These are phyloP conservation scores for Prinsepia uniflora DNA, from an alignment of 306 rosid species.

Conservation along the genomic window DNA sequence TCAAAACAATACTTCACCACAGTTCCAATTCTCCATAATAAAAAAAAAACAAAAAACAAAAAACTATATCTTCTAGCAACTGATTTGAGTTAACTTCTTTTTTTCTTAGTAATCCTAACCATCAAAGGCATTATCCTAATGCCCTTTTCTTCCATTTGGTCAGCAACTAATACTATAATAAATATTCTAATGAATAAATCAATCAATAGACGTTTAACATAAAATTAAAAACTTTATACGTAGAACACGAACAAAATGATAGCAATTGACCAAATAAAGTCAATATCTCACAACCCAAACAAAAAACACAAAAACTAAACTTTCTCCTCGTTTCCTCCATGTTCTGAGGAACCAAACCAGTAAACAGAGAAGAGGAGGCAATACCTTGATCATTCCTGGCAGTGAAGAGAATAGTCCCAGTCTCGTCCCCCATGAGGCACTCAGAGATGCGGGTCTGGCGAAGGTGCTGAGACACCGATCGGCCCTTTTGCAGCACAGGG, in stretches of 20 bases:
- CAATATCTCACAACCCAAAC: neutral
- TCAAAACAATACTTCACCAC: neutral
- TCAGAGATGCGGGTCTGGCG: constrained; percentile 83
- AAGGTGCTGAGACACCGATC: constrained; percentile 56
- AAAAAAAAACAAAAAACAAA: no score
- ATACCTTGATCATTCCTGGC: constrained; percentile 86
- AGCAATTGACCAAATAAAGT: neutral
- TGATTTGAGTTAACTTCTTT: neutral
- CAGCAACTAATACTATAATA: neutral
- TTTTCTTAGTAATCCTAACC: neutral
- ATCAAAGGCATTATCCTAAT: neutral
- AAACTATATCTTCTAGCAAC: no score
- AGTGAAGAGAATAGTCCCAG: constrained; percentile 72
- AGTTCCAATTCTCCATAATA: no score
- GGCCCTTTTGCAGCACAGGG: constrained; percentile 66
- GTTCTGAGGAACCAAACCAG: constrained; percentile 1
- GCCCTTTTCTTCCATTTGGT: neutral
- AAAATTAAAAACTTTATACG: neutral
- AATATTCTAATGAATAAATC: neutral
- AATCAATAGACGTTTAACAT: neutral
- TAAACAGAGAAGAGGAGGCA: neutral
- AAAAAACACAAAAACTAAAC: neutral
- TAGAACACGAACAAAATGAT: neutral
- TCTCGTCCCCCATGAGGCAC: constrained; percentile 82
- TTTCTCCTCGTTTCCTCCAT: neutral